Conservation (phyloP, 2,329 filamentous ascomycete species). For the Nemania sp. region DNA sequence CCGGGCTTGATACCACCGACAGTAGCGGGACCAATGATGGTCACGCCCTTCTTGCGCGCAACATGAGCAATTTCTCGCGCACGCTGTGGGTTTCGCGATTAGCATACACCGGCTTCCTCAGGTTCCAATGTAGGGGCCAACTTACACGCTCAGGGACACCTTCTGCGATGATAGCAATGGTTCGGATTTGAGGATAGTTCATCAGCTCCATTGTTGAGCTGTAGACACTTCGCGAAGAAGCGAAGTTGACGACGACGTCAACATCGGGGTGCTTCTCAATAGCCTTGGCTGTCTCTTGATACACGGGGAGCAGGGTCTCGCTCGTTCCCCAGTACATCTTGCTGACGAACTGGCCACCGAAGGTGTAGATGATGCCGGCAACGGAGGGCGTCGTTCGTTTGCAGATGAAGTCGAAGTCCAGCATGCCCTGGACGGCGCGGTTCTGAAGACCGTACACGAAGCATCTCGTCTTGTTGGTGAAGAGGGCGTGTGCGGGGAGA, state of each 20-base stretch:
- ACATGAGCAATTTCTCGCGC: constrained; percentile 97
- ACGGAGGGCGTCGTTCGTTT: constrained; percentile 96
- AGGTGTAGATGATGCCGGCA: constrained; percentile 99
- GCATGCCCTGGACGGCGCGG: constrained; percentile 87
- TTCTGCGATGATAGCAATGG: constrained; percentile 98
- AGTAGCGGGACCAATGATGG: constrained; percentile 97
- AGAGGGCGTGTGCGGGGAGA: constrained; percentile 84
- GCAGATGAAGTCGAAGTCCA: constrained; percentile 99
- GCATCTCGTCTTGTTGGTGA: constrained; percentile 99
- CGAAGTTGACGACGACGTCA: constrained; percentile 98
- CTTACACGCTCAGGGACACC: constrained; percentile 96
- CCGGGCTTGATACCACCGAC: constrained; percentile 99
- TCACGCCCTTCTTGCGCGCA: constrained; percentile 97
- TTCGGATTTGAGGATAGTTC: constrained; percentile 95
- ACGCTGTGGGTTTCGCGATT: constrained; percentile 59
- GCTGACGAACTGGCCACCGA: constrained; percentile 99
- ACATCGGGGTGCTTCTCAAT: constrained; percentile 96
- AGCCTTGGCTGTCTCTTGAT: constrained; percentile 91
- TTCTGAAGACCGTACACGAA: constrained; percentile 99
- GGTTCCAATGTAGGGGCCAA: constrained; percentile 32
- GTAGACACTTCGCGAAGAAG: constrained; percentile 98
- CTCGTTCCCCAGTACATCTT: constrained; percentile 99
- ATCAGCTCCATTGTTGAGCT: constrained; percentile 98
- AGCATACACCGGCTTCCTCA: constrained; percentile 28
- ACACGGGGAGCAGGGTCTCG: constrained; percentile 97